Evolutionary conservation across 805 yeast species (phyloP).

Genomic region (Komagataella populi): DNA sequence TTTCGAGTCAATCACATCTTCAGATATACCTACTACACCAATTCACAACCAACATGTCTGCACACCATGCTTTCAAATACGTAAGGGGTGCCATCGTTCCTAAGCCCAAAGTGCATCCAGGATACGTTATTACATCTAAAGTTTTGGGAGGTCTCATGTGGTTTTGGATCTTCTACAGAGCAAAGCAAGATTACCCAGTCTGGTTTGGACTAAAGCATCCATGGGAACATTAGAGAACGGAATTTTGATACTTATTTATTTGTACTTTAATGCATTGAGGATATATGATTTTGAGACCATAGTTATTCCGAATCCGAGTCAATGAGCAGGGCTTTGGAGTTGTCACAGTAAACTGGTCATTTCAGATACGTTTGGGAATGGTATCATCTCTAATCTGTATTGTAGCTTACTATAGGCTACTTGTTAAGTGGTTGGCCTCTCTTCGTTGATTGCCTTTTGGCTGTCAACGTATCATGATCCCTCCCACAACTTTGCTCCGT

Average conservation of each 20-base stretch:
- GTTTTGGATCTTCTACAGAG: conserved; percentile 78
- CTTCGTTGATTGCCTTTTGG: not conserved
- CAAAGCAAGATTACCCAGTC: conserved; percentile 57
- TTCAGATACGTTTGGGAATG: not conserved
- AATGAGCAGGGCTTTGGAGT: not conserved
- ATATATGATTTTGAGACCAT: not conserved
- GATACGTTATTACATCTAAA: conserved; percentile 47
- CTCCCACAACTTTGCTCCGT: not conserved
- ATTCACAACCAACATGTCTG: not conserved
- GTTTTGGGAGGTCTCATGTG: conserved; percentile 76
- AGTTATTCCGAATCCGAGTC: not conserved
- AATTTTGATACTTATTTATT: not conserved
- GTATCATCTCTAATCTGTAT: too few relatives aligned
- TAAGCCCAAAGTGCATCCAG: conserved; percentile 48
- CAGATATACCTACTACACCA: not conserved
- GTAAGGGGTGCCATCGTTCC: conserved; percentile 45
- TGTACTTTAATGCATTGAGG: not conserved
- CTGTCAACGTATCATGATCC: not conserved
- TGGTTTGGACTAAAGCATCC: conserved; percentile 36
- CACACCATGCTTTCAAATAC: conserved; percentile 7
- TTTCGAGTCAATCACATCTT: not conserved
- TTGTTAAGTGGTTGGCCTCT: not conserved
- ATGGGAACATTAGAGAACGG: conserved; percentile 17
- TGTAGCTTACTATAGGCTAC: not conserved
- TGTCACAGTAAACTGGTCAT: not conserved